phyloP scores from a whole-genome alignment of 1,284 basidiomycete genomes.

The Cryptococcus sp. region DNA sequence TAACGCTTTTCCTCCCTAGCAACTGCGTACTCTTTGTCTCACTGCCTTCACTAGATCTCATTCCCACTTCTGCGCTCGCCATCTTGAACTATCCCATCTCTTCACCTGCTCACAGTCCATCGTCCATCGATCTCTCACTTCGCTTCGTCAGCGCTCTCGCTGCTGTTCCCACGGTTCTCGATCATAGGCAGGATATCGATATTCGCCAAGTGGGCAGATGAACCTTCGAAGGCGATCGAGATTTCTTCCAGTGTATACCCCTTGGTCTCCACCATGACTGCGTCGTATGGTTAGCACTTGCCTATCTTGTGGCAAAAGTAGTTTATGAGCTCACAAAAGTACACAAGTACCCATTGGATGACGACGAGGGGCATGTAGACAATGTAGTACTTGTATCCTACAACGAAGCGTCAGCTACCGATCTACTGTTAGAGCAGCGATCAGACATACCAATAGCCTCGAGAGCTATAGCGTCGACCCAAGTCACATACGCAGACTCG shows the following conservation, averaged over 20 bases:
- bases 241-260: constrained; percentile 52
- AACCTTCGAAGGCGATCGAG: constrained; percentile 42
- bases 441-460: constrained; percentile 41
- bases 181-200: constrained; percentile 13
- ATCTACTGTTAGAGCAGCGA: background rate
- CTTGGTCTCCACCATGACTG: constrained; percentile 50
- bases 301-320: background rate
- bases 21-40: too few species aligned
- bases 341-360: constrained; percentile 43
- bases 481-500: constrained; percentile 38
- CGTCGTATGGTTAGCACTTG: background rate
- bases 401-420: background rate
- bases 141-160: too few species aligned
- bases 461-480: constrained; percentile 52
- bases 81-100: too few species aligned
- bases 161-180: background rate
- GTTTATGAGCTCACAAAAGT: constrained; percentile 25
- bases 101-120: too few species aligned
- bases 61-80: too few species aligned
- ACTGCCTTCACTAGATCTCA: too few species aligned
- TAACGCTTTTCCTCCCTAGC: too few species aligned
- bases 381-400: constrained; percentile 50
- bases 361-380: constrained; percentile 50
- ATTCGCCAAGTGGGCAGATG: constrained; percentile 4
- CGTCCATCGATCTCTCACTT: too few species aligned